Conservation (phyloP, 2,329 filamentous ascomycete genomes). For the Clarireedia sp. region DNA sequence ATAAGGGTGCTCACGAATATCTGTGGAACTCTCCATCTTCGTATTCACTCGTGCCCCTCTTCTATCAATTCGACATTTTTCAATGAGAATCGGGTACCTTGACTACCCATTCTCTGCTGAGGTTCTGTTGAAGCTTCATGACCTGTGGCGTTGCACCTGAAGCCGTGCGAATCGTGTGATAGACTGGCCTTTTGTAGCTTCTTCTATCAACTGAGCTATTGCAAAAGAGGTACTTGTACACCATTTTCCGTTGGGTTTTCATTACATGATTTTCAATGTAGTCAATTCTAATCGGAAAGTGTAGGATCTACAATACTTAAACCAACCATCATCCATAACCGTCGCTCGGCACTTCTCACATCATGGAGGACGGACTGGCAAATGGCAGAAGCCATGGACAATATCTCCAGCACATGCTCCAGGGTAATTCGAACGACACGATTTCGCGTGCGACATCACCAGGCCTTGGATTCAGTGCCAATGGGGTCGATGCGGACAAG, state of each 20-base stretch:
- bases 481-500: conserved; percentile 42
- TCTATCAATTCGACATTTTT: conserved; percentile 2
- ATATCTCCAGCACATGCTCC: conserved; percentile 21
- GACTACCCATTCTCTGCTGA: not conserved
- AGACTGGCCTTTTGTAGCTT: conserved; percentile 1
- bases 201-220: not conserved
- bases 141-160: not conserved
- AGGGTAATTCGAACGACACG: conserved; percentile 45
- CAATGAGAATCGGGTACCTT: conserved; percentile 1
- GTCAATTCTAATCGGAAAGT: no score
- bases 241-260: not conserved
- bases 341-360: not conserved
- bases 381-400: conserved; percentile 27
- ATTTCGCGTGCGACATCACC: conserved; percentile 84
- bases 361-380: conserved; percentile 26
- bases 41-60: conserved; percentile 3
- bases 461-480: conserved; percentile 49
- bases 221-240: conserved; percentile 4
- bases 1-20: conserved; percentile 1
- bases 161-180: not conserved
- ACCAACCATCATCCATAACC: conserved; percentile 1
- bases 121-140: not conserved
- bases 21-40: conserved; percentile 2
- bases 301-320: not conserved
- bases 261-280: not conserved